Evolutionary conservation across 345 rosid genomes (phyloP).

Genomic region (Syzygium oleosum): DNA sequence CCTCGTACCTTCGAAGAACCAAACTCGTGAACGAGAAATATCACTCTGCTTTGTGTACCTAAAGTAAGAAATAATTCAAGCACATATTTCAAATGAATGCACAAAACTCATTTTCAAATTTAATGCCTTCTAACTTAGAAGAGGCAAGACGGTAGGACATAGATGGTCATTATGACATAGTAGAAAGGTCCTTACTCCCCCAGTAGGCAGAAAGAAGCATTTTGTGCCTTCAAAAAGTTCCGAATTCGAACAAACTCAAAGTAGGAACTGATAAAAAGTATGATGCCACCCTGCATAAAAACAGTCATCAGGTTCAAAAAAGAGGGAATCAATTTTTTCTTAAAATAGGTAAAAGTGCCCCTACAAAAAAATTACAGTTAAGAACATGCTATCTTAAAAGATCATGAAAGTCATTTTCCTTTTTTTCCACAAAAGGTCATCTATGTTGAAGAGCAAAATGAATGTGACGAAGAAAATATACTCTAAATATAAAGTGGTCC

Average conservation of each 20-base stretch:
- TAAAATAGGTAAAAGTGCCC: not conserved
- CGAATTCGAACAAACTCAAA: constrained; percentile 78
- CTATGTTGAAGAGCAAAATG: not conserved
- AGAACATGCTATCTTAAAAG: not conserved
- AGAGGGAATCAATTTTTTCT: not conserved
- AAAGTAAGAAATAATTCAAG: not conserved
- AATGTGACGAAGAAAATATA: not conserved
- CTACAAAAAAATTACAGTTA: not conserved
- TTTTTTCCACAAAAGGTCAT: not conserved
- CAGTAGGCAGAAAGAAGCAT: constrained; percentile 80
- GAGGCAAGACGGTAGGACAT: not conserved
- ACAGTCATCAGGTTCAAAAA: not conserved
- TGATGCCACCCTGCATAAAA: constrained; percentile 63
- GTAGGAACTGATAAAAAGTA: constrained; percentile 82
- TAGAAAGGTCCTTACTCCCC: constrained; percentile 61
- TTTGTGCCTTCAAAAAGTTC: constrained; percentile 78
- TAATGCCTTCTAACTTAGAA: not conserved
- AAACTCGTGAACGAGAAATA: constrained; percentile 65
- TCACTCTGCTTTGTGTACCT: constrained; percentile 71
- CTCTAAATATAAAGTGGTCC: not conserved
- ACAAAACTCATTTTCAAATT: not conserved
- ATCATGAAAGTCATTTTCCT: not conserved
- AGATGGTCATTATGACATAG: not conserved
- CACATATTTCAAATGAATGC: not conserved
- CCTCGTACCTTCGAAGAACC: constrained; percentile 60